phyloP scores from a whole-genome alignment of 257 asterid genomes.

The Penstemon newberryi region DNA sequence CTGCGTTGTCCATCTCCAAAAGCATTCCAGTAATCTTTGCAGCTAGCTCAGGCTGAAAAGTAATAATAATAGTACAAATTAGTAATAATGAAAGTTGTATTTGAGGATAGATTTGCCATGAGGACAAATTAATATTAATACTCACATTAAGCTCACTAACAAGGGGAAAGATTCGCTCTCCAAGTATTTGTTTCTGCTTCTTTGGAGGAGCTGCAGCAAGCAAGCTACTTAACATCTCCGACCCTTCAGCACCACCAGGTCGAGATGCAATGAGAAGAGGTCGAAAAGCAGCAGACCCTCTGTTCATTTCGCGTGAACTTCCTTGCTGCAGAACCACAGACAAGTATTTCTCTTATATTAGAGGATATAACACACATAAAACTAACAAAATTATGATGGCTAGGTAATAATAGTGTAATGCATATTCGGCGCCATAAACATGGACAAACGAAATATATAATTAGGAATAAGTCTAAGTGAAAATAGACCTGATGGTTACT shows the following conservation, averaged over 20 bases:
- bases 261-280: not conserved
- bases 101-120: too few relatives aligned
- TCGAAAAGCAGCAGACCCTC: conserved; percentile 33
- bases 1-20: conserved; percentile 85
- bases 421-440: not conserved
- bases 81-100: too few relatives aligned
- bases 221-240: conserved; percentile 62
- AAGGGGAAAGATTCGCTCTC: conserved; percentile 76
- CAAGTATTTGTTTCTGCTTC: conserved; percentile 71
- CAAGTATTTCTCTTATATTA: not conserved
- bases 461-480: not conserved
- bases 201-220: conserved; percentile 70
- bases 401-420: too few relatives aligned
- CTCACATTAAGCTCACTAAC: conserved; percentile 66
- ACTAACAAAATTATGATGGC: too few relatives aligned
- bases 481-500: conserved; percentile 52
- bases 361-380: not conserved
- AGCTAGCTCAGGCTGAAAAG: conserved; percentile 69
- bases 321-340: conserved; percentile 33
- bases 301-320: conserved; percentile 31
- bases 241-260: conserved; percentile 38
- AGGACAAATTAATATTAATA: not conserved
- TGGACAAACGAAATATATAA: not conserved
- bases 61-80: not conserved
- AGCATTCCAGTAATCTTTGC: conserved; percentile 92